These are phyloP conservation scores for Fraxinus excelsior DNA, from an alignment of 257 asterid species.

Conservation along the genomic window DNA sequence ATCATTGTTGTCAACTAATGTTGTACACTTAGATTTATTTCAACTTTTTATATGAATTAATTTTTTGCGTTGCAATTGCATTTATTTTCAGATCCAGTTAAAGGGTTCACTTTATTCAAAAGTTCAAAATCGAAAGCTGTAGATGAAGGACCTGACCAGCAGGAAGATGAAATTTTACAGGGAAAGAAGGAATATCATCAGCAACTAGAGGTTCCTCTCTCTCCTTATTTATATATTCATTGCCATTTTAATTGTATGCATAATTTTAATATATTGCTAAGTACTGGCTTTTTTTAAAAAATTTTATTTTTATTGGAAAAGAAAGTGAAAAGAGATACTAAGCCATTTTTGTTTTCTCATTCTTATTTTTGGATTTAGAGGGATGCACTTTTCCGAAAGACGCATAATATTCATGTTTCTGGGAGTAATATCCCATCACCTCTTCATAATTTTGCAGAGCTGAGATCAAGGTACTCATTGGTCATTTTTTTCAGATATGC, in stretches of 20 bases:
- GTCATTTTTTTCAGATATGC: slow-evolving; percentile 6
- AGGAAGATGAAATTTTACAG: slow-evolving; percentile 41
- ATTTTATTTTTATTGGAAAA: slow-evolving; percentile 11
- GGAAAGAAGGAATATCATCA: slow-evolving; percentile 80
- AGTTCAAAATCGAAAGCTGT: slow-evolving; percentile 51
- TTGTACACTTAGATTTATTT: too few relatives aligned
- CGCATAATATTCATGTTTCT: slow-evolving; percentile 78
- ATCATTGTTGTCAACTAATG: too few relatives aligned
- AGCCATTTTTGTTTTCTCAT: slow-evolving; percentile 1
- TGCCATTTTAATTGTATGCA: background rate
- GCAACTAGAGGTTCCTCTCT: slow-evolving; percentile 66
- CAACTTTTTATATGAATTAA: slow-evolving; percentile 9
- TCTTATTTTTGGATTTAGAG: slow-evolving; percentile 47
- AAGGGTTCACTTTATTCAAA: slow-evolving; percentile 68
- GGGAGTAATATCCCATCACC: slow-evolving; percentile 91
- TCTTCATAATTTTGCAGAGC: slow-evolving; percentile 61
- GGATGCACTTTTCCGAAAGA: slow-evolving; percentile 74
- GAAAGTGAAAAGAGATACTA: background rate
- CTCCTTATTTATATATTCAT: slow-evolving; percentile 17
- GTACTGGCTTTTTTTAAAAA: background rate
- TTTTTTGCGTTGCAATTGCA: background rate
- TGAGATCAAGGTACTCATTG: slow-evolving; percentile 58
- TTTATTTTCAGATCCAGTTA: slow-evolving; percentile 47
- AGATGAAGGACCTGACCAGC: slow-evolving; percentile 35
- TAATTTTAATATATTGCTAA: background rate